A percentile compares a stretch with the other conserved stretches of the same genome.
Conservation (phyloP, 1,284 basidiomycete species). For the Waitea zeae region DNA sequence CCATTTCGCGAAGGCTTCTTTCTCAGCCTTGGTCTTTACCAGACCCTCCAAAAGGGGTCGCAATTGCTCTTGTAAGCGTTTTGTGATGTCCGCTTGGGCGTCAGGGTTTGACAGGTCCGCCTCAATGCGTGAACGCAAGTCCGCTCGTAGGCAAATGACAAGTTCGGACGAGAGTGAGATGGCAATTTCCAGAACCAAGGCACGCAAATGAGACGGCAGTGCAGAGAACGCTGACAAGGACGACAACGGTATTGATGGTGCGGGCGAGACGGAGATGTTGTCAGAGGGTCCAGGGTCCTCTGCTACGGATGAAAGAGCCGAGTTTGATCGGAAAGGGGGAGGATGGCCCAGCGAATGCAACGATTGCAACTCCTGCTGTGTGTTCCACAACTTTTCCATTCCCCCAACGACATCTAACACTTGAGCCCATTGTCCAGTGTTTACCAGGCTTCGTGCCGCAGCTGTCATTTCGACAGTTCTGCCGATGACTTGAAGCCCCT, state of each 20-base stretch:
- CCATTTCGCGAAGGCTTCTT: conserved; percentile 60
- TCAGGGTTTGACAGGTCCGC: conserved; percentile 8
- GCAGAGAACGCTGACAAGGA: conserved; percentile 52
- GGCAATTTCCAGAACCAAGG: conserved; percentile 56
- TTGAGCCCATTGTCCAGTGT: conserved; percentile 72
- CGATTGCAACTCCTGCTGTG: conserved; percentile 5
- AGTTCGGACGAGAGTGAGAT: conserved; percentile 68
- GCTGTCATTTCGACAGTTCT: conserved; percentile 63
- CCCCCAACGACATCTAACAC: conserved; percentile 66
- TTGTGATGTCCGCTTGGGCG: conserved; percentile 7
- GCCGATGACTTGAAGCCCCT: conserved; percentile 48
- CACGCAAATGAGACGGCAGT: conserved; percentile 50
- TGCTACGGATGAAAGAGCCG: conserved; percentile 13
- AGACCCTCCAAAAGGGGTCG: conserved; percentile 64
- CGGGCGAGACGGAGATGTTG: conserved; percentile 3
- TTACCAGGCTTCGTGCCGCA: conserved; percentile 53
- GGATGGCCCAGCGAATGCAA: too few relatives aligned
- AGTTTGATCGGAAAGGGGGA: conserved; percentile 3
- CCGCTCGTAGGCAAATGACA: conserved; percentile 47
- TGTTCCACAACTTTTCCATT: conserved; percentile 51
- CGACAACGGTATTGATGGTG: conserved; percentile 30
- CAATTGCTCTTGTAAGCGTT: conserved; percentile 36
- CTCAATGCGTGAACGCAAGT: conserved; percentile 38
- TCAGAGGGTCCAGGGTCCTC: conserved; percentile 12
- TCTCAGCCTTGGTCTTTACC: conserved; percentile 55